These are phyloP conservation scores for Arthrobotrys musiformis DNA, from an alignment of 2,329 filamentous ascomycete genomes.

Conservation along the genomic window DNA sequence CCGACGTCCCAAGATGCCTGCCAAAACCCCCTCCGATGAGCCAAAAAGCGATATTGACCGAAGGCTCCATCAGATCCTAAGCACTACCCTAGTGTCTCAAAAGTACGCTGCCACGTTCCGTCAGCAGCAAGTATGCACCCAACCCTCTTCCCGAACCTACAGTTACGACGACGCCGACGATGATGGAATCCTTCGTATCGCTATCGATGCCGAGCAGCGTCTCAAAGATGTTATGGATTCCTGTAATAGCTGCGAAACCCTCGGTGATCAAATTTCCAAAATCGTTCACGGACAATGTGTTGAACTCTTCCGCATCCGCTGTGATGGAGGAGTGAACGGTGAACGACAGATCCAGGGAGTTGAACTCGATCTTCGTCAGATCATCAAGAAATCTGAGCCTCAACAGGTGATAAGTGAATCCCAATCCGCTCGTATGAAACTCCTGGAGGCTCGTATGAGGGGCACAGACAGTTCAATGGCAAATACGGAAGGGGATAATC, in stretches of 20 bases:
- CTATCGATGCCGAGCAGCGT: slow-evolving; percentile 17
- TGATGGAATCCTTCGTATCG: slow-evolving; percentile 11
- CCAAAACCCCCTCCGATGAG: not conserved
- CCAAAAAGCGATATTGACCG: not conserved
- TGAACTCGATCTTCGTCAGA: slow-evolving; percentile 31
- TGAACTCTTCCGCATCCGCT: slow-evolving; percentile 36
- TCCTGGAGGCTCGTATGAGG: slow-evolving; percentile 39
- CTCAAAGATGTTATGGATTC: not conserved
- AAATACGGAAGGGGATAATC: not conserved
- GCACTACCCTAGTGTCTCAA: slow-evolving; percentile 5
- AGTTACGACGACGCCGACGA: slow-evolving; percentile 23
- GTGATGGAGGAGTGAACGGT: not conserved
- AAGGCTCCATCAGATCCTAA: not conserved
- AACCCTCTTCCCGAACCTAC: not conserved
- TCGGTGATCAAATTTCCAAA: slow-evolving; percentile 22
- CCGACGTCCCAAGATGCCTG: not conserved
- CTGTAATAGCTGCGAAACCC: slow-evolving; percentile 36
- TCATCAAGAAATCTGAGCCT: not conserved
- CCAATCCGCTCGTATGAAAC: slow-evolving; percentile 3
- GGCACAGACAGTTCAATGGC: not conserved
- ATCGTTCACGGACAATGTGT: slow-evolving; percentile 42
- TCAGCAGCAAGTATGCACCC: slow-evolving; percentile 31
- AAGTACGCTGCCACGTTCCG: not conserved
- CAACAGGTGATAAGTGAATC: not conserved
- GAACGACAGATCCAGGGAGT: slow-evolving; percentile 10